Evolutionary conservation across 1,284 basidiomycete species (phyloP).

Genomic region (Marasmius tenuissimus): DNA sequence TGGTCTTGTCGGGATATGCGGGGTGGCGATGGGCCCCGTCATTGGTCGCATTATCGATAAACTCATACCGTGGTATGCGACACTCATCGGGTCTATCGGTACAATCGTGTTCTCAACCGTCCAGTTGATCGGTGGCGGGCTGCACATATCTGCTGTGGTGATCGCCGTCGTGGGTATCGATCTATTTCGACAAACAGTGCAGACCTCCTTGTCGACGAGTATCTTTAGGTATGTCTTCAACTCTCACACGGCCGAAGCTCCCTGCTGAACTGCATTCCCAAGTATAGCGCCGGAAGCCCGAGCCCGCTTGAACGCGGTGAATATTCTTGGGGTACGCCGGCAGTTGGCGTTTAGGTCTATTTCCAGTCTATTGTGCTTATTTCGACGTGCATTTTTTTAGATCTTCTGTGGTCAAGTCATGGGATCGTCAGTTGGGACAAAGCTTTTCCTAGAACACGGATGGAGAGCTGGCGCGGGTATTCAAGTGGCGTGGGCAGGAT

Average conservation of each 20-base stretch:
- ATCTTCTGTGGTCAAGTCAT: constrained; percentile 62
- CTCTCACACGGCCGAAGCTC: neutral
- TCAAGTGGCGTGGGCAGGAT: constrained; percentile 49
- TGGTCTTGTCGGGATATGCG: constrained; percentile 67
- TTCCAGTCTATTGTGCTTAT: neutral
- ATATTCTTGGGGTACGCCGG: constrained; percentile 33
- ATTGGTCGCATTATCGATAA: constrained; percentile 61
- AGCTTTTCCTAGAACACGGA: constrained; percentile 58
- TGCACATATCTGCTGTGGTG: constrained; percentile 58
- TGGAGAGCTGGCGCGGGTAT: constrained; percentile 58
- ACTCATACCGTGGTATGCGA: constrained; percentile 67
- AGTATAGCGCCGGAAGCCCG: constrained; percentile 28
- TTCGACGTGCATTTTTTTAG: constrained; percentile 24
- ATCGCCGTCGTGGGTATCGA: constrained; percentile 40
- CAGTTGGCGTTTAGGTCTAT: constrained; percentile 5
- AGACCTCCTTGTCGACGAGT: constrained; percentile 35
- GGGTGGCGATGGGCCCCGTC: constrained; percentile 62
- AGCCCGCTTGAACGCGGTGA: constrained; percentile 43
- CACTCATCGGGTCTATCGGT: constrained; percentile 45
- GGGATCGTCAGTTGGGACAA: constrained; percentile 63
- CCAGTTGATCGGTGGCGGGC: constrained; percentile 53
- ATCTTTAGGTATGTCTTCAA: constrained; percentile 32
- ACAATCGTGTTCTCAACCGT: constrained; percentile 47
- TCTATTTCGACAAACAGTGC: constrained; percentile 40
- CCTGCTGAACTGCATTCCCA: neutral